phyloP scores from a whole-genome alignment of 2,329 filamentous ascomycete species.

The Chaetomiaceae sp. region DNA sequence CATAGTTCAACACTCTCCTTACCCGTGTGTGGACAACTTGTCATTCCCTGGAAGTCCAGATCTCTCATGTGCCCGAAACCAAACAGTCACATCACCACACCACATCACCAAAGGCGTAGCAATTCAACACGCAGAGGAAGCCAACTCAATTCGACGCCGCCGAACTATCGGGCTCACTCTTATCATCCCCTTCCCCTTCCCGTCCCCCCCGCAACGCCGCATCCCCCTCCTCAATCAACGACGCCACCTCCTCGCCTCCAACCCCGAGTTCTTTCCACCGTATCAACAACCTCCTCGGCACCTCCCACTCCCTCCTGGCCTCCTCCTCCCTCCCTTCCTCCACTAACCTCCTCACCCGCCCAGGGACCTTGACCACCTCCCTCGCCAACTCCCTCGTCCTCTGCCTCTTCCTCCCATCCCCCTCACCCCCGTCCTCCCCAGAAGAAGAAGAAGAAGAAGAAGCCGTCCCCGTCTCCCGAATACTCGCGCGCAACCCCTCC shows the following conservation, averaged over 20 bases:
- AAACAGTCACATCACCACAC: too few relatives aligned
- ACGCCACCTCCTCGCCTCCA: slow-evolving; percentile 52
- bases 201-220: slow-evolving; percentile 29
- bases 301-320: slow-evolving; percentile 54
- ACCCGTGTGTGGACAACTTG: too few relatives aligned
- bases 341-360: slow-evolving; percentile 54
- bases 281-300: slow-evolving; percentile 48
- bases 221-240: slow-evolving; percentile 52
- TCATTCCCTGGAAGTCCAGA: too few relatives aligned
- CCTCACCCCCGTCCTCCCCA: slow-evolving; percentile 16
- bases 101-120: too few relatives aligned
- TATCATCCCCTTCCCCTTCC: too few relatives aligned
- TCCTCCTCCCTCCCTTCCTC: slow-evolving; percentile 56
- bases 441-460: too few relatives aligned
- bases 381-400: slow-evolving; percentile 54
- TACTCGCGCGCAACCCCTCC: slow-evolving; percentile 47
- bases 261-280: slow-evolving; percentile 52
- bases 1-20: too few relatives aligned
- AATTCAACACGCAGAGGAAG: too few relatives aligned
- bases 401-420: slow-evolving; percentile 27
- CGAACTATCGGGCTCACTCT: too few relatives aligned
- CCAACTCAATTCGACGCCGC: too few relatives aligned
- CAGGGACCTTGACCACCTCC: slow-evolving; percentile 59
- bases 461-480: slow-evolving; percentile 33
- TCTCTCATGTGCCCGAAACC: too few relatives aligned